Conservation (phyloP, 495 filamentous ascomycete genomes). For the Sordaria brevicollis region DNA sequence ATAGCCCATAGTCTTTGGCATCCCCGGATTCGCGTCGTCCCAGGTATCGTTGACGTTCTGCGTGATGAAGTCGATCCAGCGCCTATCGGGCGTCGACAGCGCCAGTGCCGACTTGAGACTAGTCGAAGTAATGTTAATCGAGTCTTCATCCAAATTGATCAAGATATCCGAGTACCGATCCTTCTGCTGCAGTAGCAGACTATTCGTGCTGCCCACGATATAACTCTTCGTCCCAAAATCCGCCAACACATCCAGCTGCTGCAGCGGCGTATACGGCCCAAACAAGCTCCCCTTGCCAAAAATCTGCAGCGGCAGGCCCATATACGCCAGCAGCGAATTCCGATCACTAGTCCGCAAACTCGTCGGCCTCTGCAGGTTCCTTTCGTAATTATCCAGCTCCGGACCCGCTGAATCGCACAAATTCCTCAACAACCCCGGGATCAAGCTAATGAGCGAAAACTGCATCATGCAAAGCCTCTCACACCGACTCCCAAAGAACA, state of each 20-base stretch:
- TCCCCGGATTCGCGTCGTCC: conserved; percentile 81
- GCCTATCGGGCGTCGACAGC: conserved; percentile 76
- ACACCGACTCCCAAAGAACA: conserved; percentile 93
- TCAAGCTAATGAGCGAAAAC: conserved; percentile 87
- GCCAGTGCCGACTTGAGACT: conserved; percentile 67
- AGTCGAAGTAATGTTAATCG: conserved; percentile 69
- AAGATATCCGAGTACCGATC: conserved; percentile 97
- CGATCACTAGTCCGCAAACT: conserved; percentile 87
- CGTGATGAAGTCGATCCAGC: conserved; percentile 94
- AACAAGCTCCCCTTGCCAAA: conserved; percentile 96
- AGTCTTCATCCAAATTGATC: conserved; percentile 90
- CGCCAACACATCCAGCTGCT: conserved; percentile 88
- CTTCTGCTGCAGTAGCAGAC: conserved; percentile 81
- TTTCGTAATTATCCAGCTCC: conserved; percentile 72
- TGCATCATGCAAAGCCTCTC: conserved; percentile 96
- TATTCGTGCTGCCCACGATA: conserved; percentile 94
- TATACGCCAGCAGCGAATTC: conserved; percentile 78
- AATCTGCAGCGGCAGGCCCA: conserved; percentile 89
- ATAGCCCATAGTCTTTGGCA: conserved; percentile 89
- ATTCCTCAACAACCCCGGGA: conserved; percentile 77
- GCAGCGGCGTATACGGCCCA: conserved; percentile 91
- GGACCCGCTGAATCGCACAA: conserved; percentile 90
- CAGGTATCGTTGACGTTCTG: conserved; percentile 92
- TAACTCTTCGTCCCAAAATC: conserved; percentile 95
- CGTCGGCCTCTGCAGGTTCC: conserved; percentile 63